A percentile compares a stretch with the other conserved stretches of the same genome.
Evolutionary conservation across 139 green algal genomes (phyloP).

Genomic region (Marvania coccoides): DNA sequence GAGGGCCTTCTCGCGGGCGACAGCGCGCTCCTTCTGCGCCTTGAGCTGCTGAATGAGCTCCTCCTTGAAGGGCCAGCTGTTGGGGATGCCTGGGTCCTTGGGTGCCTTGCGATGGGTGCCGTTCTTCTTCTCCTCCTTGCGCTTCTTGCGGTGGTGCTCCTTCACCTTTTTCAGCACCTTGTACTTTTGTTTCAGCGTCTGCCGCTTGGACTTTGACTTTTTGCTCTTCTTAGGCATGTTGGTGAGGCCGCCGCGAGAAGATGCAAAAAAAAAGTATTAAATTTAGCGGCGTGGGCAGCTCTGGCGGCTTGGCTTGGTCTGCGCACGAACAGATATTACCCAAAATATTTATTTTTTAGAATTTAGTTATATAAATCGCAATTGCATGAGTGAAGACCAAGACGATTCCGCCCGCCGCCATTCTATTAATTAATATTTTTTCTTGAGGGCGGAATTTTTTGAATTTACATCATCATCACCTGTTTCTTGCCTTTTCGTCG

Average conservation of each 20-base stretch:
- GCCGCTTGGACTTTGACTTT: conserved; percentile 88
- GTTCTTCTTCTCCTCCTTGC: conserved; percentile 82
- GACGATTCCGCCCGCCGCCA: no score
- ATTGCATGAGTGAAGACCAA: no score
- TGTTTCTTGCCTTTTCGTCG: no score
- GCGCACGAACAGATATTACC: no score
- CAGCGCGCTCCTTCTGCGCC: conserved; percentile 57
- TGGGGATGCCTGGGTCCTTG: conserved; percentile 92
- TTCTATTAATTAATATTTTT: no score
- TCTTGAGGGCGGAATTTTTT: no score
- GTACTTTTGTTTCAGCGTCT: conserved; percentile 90
- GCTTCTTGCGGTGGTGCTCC: conserved; percentile 25
- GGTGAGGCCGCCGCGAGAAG: background rate
- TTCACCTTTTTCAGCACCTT: conserved; percentile 76
- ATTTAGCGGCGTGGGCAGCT: no score
- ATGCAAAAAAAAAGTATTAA: no score
- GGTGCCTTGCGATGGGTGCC: conserved; percentile 44
- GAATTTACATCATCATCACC: no score
- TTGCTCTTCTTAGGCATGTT: conserved; percentile 78
- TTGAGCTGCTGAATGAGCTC: conserved; percentile 88
- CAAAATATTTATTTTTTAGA: no score
- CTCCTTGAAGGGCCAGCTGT: conserved; percentile 89
- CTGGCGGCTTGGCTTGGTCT: no score
- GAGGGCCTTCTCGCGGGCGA: conserved; percentile 40
- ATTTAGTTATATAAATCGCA: no score